These are phyloP conservation scores for Hortaea sp. DNA, from an alignment of 2,329 filamentous ascomycete species.

Conservation along the genomic window DNA sequence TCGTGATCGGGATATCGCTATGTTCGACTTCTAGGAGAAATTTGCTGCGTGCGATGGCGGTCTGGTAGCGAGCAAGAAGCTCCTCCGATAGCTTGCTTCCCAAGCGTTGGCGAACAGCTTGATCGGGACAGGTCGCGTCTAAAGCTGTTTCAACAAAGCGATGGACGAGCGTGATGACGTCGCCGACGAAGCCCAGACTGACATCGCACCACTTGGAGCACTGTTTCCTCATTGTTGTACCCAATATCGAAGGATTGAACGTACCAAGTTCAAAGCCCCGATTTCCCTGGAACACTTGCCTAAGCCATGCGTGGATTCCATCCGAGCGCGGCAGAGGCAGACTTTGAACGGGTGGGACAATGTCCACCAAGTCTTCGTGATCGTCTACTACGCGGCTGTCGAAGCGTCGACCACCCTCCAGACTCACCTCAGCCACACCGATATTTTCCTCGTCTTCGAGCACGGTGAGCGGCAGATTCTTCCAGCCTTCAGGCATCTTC, in stretches of 20 bases:
- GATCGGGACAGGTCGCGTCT: constrained; percentile 34
- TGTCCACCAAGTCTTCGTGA: neutral
- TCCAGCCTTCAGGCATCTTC: no score
- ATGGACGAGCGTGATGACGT: constrained; percentile 44
- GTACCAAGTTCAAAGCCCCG: constrained; percentile 47
- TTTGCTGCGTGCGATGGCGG: constrained; percentile 38
- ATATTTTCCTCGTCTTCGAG: neutral
- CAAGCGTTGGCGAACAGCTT: constrained; percentile 33
- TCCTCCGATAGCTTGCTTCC: constrained; percentile 18
- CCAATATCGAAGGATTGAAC: constrained; percentile 32
- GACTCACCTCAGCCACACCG: no score
- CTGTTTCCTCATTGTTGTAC: constrained; percentile 43
- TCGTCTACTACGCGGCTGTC: constrained; percentile 5
- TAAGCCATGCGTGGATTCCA: constrained; percentile 4
- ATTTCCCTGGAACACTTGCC: constrained; percentile 1
- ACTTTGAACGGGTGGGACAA: neutral
- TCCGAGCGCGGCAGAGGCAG: neutral
- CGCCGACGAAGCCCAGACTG: constrained; percentile 40
- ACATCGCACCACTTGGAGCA: constrained; percentile 44
- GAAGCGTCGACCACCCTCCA: neutral
- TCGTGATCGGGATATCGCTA: constrained; percentile 36
- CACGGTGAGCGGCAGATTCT: constrained; percentile 1
- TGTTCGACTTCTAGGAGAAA: constrained; percentile 47
- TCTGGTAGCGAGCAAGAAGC: constrained; percentile 22
- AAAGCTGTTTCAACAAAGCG: constrained; percentile 41